Evolutionary conservation across 345 rosid genomes (phyloP).

Genomic region (Xanthoceras sorbifolium): DNA sequence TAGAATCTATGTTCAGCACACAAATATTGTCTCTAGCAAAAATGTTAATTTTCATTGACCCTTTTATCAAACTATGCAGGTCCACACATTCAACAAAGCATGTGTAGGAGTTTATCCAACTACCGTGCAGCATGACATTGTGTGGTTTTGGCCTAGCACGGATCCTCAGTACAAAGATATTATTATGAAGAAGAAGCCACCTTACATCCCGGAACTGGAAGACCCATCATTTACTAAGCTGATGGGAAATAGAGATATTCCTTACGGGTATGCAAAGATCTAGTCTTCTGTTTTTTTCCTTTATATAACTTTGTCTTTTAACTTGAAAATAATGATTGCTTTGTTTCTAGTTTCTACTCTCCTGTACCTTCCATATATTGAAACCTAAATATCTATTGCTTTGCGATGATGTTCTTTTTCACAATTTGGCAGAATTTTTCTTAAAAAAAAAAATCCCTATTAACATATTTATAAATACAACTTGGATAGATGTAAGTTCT

Average conservation of each 20-base stretch:
- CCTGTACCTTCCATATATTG: not conserved
- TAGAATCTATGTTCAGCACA: not conserved
- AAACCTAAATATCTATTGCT: not conserved
- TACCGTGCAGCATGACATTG: conserved; percentile 68
- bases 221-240: conserved; percentile 71
- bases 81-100: conserved; percentile 71
- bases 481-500: not conserved
- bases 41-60: not conserved
- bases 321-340: not conserved
- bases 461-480: not conserved
- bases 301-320: not conserved
- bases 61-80: conserved; percentile 41
- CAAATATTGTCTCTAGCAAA: not conserved
- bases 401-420: not conserved
- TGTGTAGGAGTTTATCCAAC: conserved; percentile 77
- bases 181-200: conserved; percentile 63
- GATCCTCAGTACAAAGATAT: conserved; percentile 76
- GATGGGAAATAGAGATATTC: conserved; percentile 71
- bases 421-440: not conserved
- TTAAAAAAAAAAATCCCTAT: not conserved
- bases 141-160: conserved; percentile 93
- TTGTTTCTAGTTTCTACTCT: not conserved
- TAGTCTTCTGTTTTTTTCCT: not conserved
- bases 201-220: conserved; percentile 68
- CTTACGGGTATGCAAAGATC: conserved; percentile 62